phyloP scores from a whole-genome alignment of 2,329 filamentous ascomycete species.

The Furcasterigmium furcatum region DNA sequence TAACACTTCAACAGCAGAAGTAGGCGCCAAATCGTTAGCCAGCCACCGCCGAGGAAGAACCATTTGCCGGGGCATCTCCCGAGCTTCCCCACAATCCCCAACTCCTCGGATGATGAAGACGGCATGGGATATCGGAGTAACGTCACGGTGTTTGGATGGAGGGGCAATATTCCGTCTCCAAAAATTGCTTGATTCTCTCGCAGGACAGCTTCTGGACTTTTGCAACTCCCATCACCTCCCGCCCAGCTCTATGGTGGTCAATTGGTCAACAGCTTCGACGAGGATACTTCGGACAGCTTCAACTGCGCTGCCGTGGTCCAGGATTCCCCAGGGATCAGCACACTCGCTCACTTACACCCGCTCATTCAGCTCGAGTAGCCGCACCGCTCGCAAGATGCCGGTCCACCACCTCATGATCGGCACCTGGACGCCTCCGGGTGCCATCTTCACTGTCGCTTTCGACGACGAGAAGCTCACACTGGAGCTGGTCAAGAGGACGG shows the following conservation, averaged over 20 bases:
- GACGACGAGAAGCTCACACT: constrained; percentile 77
- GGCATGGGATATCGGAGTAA: neutral
- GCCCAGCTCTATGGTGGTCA: neutral
- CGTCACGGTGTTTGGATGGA: neutral
- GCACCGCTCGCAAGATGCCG: constrained; percentile 53
- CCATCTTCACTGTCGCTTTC: constrained; percentile 86
- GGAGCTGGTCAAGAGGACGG: constrained; percentile 73
- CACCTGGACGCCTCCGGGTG: constrained; percentile 85
- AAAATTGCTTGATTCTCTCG: neutral
- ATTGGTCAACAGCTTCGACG: neutral
- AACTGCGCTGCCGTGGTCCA: neutral
- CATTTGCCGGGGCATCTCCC: neutral
- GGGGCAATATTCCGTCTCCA: neutral
- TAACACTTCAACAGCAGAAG: too few species aligned
- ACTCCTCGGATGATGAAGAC: neutral
- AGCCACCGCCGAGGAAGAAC: neutral
- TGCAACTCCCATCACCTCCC: neutral
- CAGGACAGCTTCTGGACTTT: neutral
- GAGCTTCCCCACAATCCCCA: neutral
- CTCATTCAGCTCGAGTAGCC: neutral
- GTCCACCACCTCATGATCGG: constrained; percentile 87
- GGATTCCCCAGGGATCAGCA: neutral
- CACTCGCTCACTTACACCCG: neutral
- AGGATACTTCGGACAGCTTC: neutral
- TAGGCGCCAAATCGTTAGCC: too few species aligned